A percentile compares a stretch with the other conserved stretches of the same genome.
Evolutionary conservation across 345 rosid genomes (phyloP).

Genomic region (Rhodamnia argentea): DNA sequence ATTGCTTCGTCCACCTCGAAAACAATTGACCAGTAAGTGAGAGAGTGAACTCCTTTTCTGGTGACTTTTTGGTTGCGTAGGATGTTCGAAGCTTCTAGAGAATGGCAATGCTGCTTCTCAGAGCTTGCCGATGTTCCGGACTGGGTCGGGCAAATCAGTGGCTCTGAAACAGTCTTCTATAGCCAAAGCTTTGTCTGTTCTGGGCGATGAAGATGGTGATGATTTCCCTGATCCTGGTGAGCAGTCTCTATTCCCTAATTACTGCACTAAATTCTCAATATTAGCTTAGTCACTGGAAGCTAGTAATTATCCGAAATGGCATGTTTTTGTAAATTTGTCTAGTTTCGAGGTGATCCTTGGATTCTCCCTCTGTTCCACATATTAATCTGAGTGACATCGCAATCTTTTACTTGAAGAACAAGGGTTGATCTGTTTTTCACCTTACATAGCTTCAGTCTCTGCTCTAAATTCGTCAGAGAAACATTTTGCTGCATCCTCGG

Average conservation of each 20-base stretch:
- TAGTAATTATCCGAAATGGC: neutral
- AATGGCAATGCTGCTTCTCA: constrained; percentile 9
- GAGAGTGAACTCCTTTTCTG: neutral
- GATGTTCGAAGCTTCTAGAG: constrained; percentile 36
- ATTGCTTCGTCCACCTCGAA: neutral
- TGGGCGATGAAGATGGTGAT: constrained; percentile 13
- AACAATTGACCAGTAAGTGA: neutral
- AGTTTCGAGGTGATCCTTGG: neutral
- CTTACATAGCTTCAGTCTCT: neutral
- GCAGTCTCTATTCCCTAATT: neutral
- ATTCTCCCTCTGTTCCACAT: neutral
- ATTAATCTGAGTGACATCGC: neutral
- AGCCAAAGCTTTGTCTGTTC: constrained; percentile 49
- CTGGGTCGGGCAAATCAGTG: constrained; percentile 58
- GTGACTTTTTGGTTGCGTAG: constrained; percentile 5
- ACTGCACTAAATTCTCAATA: neutral
- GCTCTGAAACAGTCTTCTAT: constrained; percentile 52
- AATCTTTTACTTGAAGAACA: neutral
- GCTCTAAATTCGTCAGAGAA: neutral
- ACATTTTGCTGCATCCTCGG: neutral
- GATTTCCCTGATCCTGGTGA: constrained; percentile 21
- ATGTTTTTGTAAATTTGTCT: neutral
- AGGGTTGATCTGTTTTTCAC: neutral
- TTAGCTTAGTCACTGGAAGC: neutral
- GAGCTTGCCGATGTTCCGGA: constrained; percentile 40